A percentile compares a stretch with the other conserved stretches of the same genome.
phyloP scores from a whole-genome alignment of 2,329 filamentous ascomycete species.

The Metarhizium humberi region DNA sequence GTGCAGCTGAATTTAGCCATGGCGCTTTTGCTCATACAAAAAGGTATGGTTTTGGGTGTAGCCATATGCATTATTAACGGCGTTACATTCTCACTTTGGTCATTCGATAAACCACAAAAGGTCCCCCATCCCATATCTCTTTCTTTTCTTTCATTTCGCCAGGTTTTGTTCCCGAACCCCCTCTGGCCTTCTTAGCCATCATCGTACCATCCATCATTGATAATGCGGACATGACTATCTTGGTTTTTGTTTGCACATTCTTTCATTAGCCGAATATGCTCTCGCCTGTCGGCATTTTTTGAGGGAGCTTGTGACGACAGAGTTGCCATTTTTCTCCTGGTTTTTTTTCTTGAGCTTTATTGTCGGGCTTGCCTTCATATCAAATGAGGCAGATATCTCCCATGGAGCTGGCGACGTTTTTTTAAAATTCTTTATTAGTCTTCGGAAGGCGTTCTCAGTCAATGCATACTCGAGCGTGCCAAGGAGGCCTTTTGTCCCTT shows the following conservation, averaged over 20 bases:
- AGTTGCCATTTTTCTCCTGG: background rate
- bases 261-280: background rate
- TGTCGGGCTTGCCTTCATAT: background rate
- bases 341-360: background rate
- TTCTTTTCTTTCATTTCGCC: background rate
- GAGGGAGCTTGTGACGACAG: background rate
- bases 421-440: background rate
- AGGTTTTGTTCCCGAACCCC: background rate
- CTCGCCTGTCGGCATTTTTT: background rate
- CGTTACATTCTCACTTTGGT: conserved; percentile 19
- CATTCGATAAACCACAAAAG: conserved; percentile 10
- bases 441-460: background rate
- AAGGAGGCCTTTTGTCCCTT: background rate
- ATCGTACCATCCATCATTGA: background rate
- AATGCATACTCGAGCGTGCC: background rate
- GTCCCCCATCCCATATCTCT: background rate
- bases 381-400: background rate
- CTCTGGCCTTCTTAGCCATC: background rate
- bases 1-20: conserved; percentile 1
- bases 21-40: conserved; percentile 10
- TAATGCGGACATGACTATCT: background rate
- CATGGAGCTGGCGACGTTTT: background rate
- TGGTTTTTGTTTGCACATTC: background rate
- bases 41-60: conserved; percentile 21
- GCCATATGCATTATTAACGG: conserved; percentile 28